Base-by-base conservation (phyloP, 164 flowering plant genomes). In the Annona cherimola region DNA sequence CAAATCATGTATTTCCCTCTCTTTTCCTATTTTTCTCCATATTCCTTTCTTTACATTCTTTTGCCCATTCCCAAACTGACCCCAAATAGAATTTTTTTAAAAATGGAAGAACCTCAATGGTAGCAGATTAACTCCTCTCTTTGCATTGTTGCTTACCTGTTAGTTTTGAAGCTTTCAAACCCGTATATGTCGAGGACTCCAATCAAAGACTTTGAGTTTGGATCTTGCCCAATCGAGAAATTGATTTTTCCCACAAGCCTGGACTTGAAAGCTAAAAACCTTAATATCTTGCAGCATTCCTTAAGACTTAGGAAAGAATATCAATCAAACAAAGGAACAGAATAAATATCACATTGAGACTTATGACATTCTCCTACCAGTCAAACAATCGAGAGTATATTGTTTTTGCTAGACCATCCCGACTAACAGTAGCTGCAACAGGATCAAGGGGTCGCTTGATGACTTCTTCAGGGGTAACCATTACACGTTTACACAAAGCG, bases 111-210 rank as follows among this genome's bases (percentile, higher is more conserved):
- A 1, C 35, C 35, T 26, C 35, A 26, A 26, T 26, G 35, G 35
- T 26, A 26, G 35, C 35, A 16, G 57, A 8, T 50, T 50, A 66
- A 20, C 42, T 63, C 3, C 68, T 44, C 45, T 62, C 12, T 6
- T 2, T 64, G 35, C 41, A 64, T 3, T 42, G 70, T 45, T 40
- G 45, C 55, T 78, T 84, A 94, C 99, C 99, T 94, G 76, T 94
- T 94, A 67, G 70, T 73, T 84, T 89, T 82, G 68, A 94, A 94
- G 84, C 98, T 94, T 79, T 94, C 99, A 83, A 94, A 94, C 44
- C 98, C 99, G 83, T 94, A 94, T 61, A 94, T 94, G 83, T 94
- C 99, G 81, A 94, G 98, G 79, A 94, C 93, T 50, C 98, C 98
- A 75, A 94, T 92, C 67, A 88, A 81, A 70, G 83, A 81, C 45